Conservation (phyloP, 1,284 basidiomycete species). For the Ceraceosorus guamensis region DNA sequence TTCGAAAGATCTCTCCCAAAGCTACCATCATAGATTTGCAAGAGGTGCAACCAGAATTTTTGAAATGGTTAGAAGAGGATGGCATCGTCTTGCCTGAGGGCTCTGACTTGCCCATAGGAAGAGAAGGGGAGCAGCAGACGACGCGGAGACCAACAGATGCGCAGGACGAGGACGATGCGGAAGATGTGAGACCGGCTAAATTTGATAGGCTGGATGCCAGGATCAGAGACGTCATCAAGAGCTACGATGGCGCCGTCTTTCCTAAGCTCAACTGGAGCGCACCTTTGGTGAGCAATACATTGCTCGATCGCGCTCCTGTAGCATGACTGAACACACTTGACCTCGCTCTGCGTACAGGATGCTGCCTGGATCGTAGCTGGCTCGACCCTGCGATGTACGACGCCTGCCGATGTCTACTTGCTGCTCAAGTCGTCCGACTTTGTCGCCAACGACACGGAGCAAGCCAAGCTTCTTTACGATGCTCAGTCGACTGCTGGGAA, state of each 20-base stretch:
- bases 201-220: constrained; percentile 59
- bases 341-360: constrained; percentile 56
- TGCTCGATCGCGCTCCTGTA: constrained; percentile 3
- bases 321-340: constrained; percentile 2
- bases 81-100: constrained; percentile 74
- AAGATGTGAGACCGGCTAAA: constrained; percentile 14
- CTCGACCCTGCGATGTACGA: constrained; percentile 76
- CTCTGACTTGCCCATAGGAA: constrained; percentile 54
- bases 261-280: constrained; percentile 60
- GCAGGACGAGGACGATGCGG: constrained; percentile 53
- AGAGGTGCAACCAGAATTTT: constrained; percentile 61
- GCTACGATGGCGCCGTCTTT: constrained; percentile 69
- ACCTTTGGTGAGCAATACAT: constrained; percentile 14
- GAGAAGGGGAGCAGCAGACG: not conserved
- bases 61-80: constrained; percentile 68
- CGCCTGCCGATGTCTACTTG: constrained; percentile 83
- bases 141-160: constrained; percentile 60
- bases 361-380: constrained; percentile 83
- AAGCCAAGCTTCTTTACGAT: constrained; percentile 41
- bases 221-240: constrained; percentile 63
- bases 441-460: constrained; percentile 68
- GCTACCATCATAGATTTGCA: constrained; percentile 64
- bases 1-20: constrained; percentile 64
- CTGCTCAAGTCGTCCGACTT: constrained; percentile 90
- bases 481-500: not conserved